These are phyloP conservation scores for Diaporthe sp. DNA, from an alignment of 2,329 filamentous ascomycete genomes.

Conservation along the genomic window DNA sequence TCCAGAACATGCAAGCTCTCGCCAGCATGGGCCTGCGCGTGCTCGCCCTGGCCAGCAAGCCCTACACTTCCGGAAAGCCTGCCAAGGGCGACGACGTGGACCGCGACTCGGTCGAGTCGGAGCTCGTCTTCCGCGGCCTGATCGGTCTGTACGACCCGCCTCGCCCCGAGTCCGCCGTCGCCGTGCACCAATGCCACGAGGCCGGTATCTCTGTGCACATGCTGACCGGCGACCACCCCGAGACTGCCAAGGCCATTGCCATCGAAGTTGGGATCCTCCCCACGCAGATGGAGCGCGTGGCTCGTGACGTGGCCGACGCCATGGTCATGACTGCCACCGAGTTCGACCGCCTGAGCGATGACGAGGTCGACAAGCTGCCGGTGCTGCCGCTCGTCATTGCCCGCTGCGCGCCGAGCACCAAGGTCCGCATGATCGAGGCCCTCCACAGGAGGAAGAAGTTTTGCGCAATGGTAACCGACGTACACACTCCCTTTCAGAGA, in stretches of 20 bases:
- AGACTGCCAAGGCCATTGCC: constrained; percentile 71
- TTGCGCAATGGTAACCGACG: constrained; percentile 63
- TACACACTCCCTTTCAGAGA: neutral
- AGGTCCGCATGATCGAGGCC: constrained; percentile 82
- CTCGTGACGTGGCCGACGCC: constrained; percentile 60
- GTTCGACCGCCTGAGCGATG: constrained; percentile 73
- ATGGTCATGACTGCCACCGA: constrained; percentile 68
- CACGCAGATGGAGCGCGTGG: constrained; percentile 32
- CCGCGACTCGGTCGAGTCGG: constrained; percentile 63
- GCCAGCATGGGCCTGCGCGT: constrained; percentile 74
- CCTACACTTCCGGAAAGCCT: constrained; percentile 12
- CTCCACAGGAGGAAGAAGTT: constrained; percentile 73
- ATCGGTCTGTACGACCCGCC: constrained; percentile 79
- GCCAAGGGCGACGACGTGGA: constrained; percentile 52
- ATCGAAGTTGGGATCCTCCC: constrained; percentile 49
- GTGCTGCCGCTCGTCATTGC: constrained; percentile 76
- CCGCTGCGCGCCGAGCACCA: constrained; percentile 78
- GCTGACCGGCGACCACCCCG: constrained; percentile 73
- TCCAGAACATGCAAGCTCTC: constrained; percentile 71
- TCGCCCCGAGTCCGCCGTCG: constrained; percentile 71
- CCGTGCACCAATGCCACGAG: constrained; percentile 66
- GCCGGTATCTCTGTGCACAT: constrained; percentile 72
- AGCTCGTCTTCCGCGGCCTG: constrained; percentile 74
- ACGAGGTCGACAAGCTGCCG: constrained; percentile 72
- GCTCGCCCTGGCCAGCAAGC: constrained; percentile 68